phyloP scores from a whole-genome alignment of 2,329 filamentous ascomycete species.

The Pseudopyrenochaeta lycopersici region DNA sequence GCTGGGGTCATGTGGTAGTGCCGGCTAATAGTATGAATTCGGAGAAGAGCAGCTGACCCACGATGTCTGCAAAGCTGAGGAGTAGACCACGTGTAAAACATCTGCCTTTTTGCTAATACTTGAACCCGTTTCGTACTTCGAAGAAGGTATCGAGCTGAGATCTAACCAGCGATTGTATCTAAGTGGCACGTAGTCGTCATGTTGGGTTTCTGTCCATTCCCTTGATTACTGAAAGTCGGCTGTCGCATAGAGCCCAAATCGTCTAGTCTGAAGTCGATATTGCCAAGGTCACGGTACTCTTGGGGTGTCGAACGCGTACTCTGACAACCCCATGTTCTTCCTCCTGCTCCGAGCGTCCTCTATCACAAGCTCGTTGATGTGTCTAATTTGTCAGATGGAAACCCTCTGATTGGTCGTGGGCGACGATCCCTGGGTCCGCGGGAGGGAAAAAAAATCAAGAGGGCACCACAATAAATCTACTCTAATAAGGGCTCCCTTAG shows the following conservation, averaged over 20 bases:
- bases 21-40: slow-evolving; percentile 2
- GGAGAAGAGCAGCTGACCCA: not conserved
- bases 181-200: not conserved
- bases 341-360: too few species aligned
- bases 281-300: not conserved
- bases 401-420: too few species aligned
- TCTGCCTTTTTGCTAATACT: not conserved
- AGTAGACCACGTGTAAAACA: not conserved
- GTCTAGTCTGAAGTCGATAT: not conserved
- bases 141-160: too few species aligned
- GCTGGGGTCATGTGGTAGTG: slow-evolving; percentile 3
- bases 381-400: too few species aligned
- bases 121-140: too few species aligned
- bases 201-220: not conserved
- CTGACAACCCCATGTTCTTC: too few species aligned
- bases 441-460: too few species aligned
- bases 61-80: not conserved
- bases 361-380: too few species aligned
- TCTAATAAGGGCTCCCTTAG: not conserved
- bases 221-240: not conserved
- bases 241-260: not conserved
- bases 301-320: not conserved
- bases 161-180: too few species aligned
- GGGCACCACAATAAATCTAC: too few species aligned
- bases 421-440: too few species aligned